Conservation (phyloP, 129 eudicot species). For the Artemisia argyi region DNA sequence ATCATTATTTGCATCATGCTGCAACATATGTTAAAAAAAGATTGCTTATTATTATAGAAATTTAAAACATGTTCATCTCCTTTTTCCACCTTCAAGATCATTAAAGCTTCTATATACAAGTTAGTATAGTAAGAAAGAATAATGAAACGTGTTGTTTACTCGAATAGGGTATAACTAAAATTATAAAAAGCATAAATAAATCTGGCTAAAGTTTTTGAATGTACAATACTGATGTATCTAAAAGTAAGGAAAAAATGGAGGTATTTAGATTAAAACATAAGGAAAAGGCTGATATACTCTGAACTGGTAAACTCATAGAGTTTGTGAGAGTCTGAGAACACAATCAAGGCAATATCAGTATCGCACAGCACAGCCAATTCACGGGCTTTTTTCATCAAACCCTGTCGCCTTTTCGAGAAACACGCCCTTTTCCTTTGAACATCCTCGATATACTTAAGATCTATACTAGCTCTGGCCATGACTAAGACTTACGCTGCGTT, state of each 20-base stretch:
- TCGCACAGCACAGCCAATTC: constrained; percentile 48
- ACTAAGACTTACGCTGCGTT: constrained; percentile 1
- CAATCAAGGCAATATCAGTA: constrained; percentile 33
- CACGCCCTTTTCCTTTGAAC: constrained; percentile 40
- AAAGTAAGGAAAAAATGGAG: background rate
- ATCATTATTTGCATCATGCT: constrained; percentile 12
- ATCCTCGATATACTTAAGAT: constrained; percentile 38
- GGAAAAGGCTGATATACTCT: constrained; percentile 4
- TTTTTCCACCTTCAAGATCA: background rate
- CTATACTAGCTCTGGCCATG: constrained; percentile 39
- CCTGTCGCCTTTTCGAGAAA: constrained; percentile 42
- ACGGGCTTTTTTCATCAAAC: constrained; percentile 42
- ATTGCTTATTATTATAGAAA: background rate
- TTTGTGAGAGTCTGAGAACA: constrained; percentile 46
- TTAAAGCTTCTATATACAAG: constrained; percentile 6
- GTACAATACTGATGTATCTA: constrained; percentile 17
- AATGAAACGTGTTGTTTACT: no score
- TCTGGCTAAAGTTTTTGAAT: constrained; percentile 1
- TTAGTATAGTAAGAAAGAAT: background rate
- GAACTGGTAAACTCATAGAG: constrained; percentile 32
- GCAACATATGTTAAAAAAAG: background rate
- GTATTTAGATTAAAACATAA: background rate
- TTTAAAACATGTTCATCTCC: background rate
- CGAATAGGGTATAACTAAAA: background rate
- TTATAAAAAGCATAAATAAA: constrained; percentile 6